These are phyloP conservation scores for Niveomyces coronatus DNA, from an alignment of 2,329 filamentous ascomycete species.

Conservation along the genomic window DNA sequence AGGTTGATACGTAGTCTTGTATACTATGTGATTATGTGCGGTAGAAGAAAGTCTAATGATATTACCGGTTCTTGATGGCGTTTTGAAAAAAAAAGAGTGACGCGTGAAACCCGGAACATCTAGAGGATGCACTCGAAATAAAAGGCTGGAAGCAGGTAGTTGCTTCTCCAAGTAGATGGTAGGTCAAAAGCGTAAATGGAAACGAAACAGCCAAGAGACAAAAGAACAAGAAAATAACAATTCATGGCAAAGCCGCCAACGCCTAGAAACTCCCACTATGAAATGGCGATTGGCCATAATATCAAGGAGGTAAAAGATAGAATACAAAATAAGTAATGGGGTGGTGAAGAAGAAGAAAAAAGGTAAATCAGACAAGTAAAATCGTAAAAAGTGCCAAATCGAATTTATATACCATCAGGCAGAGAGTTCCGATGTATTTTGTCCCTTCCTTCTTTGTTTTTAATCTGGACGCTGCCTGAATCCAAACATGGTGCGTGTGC, in stretches of 20 bases:
- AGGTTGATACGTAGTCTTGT: constrained; percentile 57
- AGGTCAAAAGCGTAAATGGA: too few relatives aligned
- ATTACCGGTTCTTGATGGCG: constrained; percentile 8
- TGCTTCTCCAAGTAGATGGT: too few relatives aligned
- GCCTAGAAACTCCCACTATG: too few relatives aligned
- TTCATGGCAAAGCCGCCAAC: too few relatives aligned
- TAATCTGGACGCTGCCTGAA: constrained; percentile 20
- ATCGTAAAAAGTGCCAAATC: neutral
- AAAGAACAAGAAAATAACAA: neutral
- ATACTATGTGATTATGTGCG: constrained; percentile 2
- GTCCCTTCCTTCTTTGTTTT: too few relatives aligned
- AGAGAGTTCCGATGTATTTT: too few relatives aligned
- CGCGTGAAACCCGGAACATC: too few relatives aligned
- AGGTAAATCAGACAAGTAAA: neutral
- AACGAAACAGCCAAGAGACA: too few relatives aligned
- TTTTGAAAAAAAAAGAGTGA: constrained; percentile 6
- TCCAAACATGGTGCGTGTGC: constrained; percentile 63
- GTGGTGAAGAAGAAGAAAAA: neutral
- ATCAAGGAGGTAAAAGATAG: neutral
- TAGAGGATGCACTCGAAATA: neutral
- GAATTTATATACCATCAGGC: too few relatives aligned
- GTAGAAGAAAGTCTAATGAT: constrained; percentile 9
- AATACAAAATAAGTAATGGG: too few relatives aligned
- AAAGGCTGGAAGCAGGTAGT: too few relatives aligned
- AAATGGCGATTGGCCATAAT: too few relatives aligned